These are phyloP conservation scores for Metarhizium robertsii DNA, from an alignment of 2,329 filamentous ascomycete species.

Conservation along the genomic window DNA sequence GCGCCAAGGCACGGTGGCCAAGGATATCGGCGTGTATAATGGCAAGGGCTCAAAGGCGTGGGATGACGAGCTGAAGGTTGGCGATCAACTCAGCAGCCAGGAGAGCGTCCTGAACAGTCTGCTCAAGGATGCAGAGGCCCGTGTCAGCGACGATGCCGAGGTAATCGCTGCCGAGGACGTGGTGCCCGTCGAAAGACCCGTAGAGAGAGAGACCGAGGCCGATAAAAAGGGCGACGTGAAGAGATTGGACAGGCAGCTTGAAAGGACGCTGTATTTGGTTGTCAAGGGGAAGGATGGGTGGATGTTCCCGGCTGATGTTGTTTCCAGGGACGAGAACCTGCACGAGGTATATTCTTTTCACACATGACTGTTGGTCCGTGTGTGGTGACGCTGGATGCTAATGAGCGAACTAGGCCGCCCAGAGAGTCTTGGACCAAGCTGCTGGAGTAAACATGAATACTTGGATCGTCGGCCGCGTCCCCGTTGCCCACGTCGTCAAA, in stretches of 20 bases:
- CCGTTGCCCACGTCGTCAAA: conserved; percentile 68
- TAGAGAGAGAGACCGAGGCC: conserved; percentile 64
- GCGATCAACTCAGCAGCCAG: conserved; percentile 56
- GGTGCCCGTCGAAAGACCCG: conserved; percentile 60
- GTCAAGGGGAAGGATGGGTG: conserved; percentile 70
- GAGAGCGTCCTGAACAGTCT: conserved; percentile 58
- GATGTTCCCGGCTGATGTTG: conserved; percentile 68
- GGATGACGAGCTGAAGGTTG: conserved; percentile 84
- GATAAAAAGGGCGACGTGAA: conserved; percentile 65
- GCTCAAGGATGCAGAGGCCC: conserved; percentile 63
- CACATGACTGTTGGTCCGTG: too few species aligned
- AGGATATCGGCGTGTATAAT: conserved; percentile 80
- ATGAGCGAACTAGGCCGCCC: conserved; percentile 55
- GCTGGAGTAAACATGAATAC: conserved; percentile 97
- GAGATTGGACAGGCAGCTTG: conserved; percentile 71
- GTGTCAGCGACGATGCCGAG: conserved; percentile 52
- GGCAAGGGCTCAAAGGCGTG: conserved; percentile 62
- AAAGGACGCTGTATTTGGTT: conserved; percentile 78
- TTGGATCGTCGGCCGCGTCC: conserved; percentile 88
- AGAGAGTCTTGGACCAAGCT: conserved; percentile 65
- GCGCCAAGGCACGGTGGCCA: conserved; percentile 62
- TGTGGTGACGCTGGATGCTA: neutral
- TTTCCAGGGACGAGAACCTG: conserved; percentile 65
- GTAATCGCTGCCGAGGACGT: conserved; percentile 47
- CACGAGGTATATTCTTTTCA: conserved; percentile 56